phyloP scores from a whole-genome alignment of 2,329 filamentous ascomycete species.

The Dothistroma septosporum region DNA sequence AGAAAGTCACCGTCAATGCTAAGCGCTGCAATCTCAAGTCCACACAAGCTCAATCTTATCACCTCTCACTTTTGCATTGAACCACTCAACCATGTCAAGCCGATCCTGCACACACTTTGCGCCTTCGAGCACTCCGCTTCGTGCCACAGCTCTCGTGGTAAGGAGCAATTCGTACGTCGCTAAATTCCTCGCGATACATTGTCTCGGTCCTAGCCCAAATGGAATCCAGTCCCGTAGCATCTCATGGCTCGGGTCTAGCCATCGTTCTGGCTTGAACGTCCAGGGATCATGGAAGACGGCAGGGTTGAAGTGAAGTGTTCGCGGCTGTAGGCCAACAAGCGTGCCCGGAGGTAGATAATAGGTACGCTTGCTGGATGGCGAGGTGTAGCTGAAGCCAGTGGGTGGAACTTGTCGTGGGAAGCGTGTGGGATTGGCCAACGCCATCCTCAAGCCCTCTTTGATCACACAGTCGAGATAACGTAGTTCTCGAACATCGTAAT shows the following conservation, averaged over 20 bases:
- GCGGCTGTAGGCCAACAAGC: conserved; percentile 45
- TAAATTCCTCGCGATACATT: conserved; percentile 51
- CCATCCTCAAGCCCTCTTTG: conserved; percentile 49
- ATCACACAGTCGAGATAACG: conserved; percentile 49
- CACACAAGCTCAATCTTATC: conserved; percentile 45
- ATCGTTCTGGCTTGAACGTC: conserved; percentile 48
- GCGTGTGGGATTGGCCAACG: conserved; percentile 50
- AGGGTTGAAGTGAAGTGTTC: conserved; percentile 47
- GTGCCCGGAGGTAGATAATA: conserved; percentile 40
- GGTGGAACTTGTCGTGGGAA: conserved; percentile 48
- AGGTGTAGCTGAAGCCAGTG: conserved; percentile 35
- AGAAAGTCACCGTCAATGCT: background rate
- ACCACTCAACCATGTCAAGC: conserved; percentile 54
- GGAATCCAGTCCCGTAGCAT: conserved; percentile 46
- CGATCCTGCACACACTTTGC: conserved; percentile 40
- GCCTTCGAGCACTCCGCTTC: conserved; percentile 44
- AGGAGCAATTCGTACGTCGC: conserved; percentile 44
- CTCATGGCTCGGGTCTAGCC: conserved; percentile 38
- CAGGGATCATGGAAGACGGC: conserved; percentile 42
- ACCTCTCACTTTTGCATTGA: conserved; percentile 51
- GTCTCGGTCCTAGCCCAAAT: conserved; percentile 47
- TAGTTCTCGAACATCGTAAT: conserved; percentile 36
- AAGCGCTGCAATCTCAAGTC: conserved; percentile 5
- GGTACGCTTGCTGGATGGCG: conserved; percentile 9
- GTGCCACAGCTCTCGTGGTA: conserved; percentile 42